Conservation (phyloP, 257 asterid genomes). For the Scutellaria baicalensis region DNA sequence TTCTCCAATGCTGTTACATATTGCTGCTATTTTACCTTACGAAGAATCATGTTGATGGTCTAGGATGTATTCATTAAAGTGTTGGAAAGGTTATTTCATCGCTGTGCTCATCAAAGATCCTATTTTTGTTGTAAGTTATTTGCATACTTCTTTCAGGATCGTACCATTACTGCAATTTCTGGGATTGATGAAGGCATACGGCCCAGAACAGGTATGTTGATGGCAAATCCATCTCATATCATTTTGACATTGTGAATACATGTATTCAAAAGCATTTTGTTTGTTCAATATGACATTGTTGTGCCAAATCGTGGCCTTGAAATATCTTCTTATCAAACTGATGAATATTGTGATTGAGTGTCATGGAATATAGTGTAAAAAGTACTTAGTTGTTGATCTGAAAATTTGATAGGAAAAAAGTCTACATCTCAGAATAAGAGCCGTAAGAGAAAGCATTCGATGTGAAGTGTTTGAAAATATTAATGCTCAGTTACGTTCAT, state of each 20-base stretch:
- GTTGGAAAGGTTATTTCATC: background rate
- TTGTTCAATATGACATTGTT: background rate
- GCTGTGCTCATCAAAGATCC: background rate
- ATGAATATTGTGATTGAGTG: background rate
- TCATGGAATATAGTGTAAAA: background rate
- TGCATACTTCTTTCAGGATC: constrained; percentile 36
- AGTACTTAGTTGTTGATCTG: no score
- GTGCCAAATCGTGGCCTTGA: background rate
- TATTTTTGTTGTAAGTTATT: background rate
- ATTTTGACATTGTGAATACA: background rate
- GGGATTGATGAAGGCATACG: constrained; percentile 33
- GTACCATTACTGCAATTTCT: constrained; percentile 34
- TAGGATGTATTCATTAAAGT: background rate
- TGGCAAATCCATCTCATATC: background rate
- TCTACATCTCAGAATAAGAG: constrained; percentile 27
- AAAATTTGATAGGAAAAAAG: constrained; percentile 18
- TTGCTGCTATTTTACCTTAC: background rate
- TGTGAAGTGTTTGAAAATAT: background rate
- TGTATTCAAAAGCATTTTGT: background rate
- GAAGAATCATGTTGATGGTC: background rate
- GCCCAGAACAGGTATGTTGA: constrained; percentile 21
- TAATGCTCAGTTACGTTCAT: background rate
- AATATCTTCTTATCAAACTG: background rate
- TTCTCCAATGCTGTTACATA: background rate
- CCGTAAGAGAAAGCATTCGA: constrained; percentile 18